A percentile compares a stretch with the other conserved stretches of the same genome.
phyloP scores from a whole-genome alignment of 192 early-diverging fungal species.

The Mortierella alpina region DNA sequence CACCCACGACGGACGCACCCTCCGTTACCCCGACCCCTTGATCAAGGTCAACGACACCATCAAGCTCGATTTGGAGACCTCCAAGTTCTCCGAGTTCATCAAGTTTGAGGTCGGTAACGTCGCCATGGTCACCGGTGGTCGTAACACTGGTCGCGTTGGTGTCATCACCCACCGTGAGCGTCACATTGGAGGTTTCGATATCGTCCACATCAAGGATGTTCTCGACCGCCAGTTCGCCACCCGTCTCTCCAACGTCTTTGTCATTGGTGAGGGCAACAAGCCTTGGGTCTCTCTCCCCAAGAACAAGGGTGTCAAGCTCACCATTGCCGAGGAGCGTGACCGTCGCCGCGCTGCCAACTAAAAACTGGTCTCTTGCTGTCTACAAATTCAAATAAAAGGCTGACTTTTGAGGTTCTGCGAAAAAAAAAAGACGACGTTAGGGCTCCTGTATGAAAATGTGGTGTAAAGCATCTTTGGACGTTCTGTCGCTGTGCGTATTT shows the following conservation, averaged over 20 bases:
- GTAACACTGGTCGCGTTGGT: constrained; percentile 98
- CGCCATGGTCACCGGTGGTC: constrained; percentile 96
- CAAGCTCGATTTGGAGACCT: constrained; percentile 93
- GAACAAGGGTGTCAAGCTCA: constrained; percentile 98
- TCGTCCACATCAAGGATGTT: constrained; percentile 98
- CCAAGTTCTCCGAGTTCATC: constrained; percentile 92
- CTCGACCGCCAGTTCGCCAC: constrained; percentile 96
- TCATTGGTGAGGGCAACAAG: constrained; percentile 89
- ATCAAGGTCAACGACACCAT: constrained; percentile 99
- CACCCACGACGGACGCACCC: constrained; percentile 99
- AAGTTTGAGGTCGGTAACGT: constrained; percentile 99
- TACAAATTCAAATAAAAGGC: constrained; percentile 16
- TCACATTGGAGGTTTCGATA: constrained; percentile 98
- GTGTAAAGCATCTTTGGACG: too few relatives aligned
- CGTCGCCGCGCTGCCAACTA: constrained; percentile 69
- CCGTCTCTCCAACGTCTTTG: constrained; percentile 84
- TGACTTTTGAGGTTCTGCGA: constrained; percentile 22
- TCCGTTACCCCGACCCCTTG: constrained; percentile 98
- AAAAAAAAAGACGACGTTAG: constrained; percentile 4
- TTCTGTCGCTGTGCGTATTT: too few relatives aligned
- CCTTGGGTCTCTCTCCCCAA: constrained; percentile 98
- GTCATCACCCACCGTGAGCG: constrained; percentile 94
- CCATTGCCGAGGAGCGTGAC: constrained; percentile 99
- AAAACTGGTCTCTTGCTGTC: constrained; percentile 23
- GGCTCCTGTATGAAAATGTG: neutral